Evolutionary conservation across 208 protist genomes (phyloP).

Genomic region (Lotmaria passim): DNA sequence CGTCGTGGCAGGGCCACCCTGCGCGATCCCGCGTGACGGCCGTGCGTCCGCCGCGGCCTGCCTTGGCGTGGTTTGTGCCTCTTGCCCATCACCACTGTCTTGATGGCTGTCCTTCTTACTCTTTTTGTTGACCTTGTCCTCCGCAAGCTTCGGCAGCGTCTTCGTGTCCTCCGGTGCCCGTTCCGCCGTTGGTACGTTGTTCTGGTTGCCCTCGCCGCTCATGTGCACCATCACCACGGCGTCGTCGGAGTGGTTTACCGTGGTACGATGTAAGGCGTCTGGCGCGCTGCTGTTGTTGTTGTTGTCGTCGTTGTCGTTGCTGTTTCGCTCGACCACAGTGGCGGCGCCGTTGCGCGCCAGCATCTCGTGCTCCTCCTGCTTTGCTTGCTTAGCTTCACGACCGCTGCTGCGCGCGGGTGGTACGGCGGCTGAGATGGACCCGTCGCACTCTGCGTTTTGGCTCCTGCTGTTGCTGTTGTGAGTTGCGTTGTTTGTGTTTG

Average conservation of each 20-base stretch:
- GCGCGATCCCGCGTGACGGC: slow-evolving; percentile 1
- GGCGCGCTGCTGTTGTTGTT: not conserved
- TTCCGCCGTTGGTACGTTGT: slow-evolving; percentile 6
- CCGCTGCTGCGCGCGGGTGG: not conserved
- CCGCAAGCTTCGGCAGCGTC: not conserved
- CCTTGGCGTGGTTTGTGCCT: not conserved
- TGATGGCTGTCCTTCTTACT: not conserved
- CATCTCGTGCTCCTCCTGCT: slow-evolving; percentile 7
- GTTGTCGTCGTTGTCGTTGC: not conserved
- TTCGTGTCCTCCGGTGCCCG: not conserved
- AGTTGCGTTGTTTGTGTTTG: not conserved
- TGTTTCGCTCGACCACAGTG: not conserved
- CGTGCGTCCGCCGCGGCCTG: not conserved
- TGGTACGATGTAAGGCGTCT: not conserved
- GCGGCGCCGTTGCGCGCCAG: not conserved
- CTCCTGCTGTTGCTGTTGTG: too few relatives aligned
- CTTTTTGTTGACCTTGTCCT: not conserved
- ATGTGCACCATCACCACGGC: slow-evolving; percentile 25
- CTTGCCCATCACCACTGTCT: not conserved
- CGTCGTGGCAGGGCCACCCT: not conserved
- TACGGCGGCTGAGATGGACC: slow-evolving; percentile 8
- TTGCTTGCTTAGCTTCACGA: not conserved
- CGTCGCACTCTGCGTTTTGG: not conserved
- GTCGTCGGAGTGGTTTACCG: not conserved
- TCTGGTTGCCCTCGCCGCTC: slow-evolving; percentile 1